These are phyloP conservation scores for Cajanus cajan DNA, from an alignment of 306 rosid species.

Conservation along the genomic window DNA sequence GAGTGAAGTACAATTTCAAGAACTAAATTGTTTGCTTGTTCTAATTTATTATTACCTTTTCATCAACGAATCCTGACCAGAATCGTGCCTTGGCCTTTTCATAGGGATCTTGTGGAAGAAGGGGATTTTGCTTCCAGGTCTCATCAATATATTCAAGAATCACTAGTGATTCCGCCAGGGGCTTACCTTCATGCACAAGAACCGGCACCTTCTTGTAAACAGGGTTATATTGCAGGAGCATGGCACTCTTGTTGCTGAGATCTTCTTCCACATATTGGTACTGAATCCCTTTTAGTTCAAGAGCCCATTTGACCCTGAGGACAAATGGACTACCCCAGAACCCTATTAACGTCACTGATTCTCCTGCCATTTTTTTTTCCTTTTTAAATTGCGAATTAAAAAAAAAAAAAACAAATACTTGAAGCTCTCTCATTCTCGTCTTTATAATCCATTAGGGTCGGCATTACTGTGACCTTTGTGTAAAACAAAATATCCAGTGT, in stretches of 20 bases:
- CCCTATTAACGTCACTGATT: slow-evolving; percentile 40
- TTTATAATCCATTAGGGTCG: background rate
- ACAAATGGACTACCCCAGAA: slow-evolving; percentile 44
- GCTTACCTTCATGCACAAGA: slow-evolving; percentile 46
- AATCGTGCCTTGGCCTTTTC: slow-evolving; percentile 47
- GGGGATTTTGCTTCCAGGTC: slow-evolving; percentile 44
- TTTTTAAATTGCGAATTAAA: background rate
- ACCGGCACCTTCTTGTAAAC: slow-evolving; percentile 47
- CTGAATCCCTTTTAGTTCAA: slow-evolving; percentile 41
- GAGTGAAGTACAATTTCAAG: too few relatives aligned
- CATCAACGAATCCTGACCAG: slow-evolving; percentile 47
- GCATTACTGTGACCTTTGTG: too few relatives aligned
- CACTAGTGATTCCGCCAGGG: slow-evolving; percentile 45
- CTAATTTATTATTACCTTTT: slow-evolving; percentile 34
- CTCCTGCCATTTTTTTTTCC: slow-evolving; percentile 30
- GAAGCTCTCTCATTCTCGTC: background rate
- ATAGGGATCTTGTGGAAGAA: slow-evolving; percentile 46
- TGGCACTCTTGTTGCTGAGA: slow-evolving; percentile 39
- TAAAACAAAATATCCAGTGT: too few relatives aligned
- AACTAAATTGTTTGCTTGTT: background rate
- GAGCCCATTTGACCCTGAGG: slow-evolving; percentile 43
- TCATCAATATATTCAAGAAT: slow-evolving; percentile 51
- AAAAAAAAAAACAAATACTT: background rate
- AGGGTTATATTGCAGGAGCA: slow-evolving; percentile 47
- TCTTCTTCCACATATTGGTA: slow-evolving; percentile 46